A percentile compares a stretch with the other conserved stretches of the same genome.
phyloP scores from a whole-genome alignment of 2,329 filamentous ascomycete species.

The Pseudocercospora cruenta region DNA sequence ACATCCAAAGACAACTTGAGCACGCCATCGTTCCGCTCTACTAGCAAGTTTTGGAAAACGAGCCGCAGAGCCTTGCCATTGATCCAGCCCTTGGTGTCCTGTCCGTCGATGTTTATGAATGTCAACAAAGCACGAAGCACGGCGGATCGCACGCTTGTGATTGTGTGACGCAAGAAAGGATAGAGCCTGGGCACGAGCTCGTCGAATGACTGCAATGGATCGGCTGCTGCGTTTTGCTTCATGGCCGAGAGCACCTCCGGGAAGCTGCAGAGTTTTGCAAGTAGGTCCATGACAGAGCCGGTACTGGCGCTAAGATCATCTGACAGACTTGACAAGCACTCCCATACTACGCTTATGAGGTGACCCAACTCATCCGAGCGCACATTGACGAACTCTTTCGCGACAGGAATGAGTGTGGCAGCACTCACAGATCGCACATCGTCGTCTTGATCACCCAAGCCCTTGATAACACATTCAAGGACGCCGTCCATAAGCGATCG shows the following conservation, averaged over 20 bases:
- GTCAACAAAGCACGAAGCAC: conserved; percentile 91
- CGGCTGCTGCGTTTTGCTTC: conserved; percentile 82
- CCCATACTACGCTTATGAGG: conserved; percentile 94
- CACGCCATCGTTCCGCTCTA: conserved; percentile 85
- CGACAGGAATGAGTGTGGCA: conserved; percentile 94
- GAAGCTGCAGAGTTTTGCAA: conserved; percentile 94
- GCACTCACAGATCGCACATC: conserved; percentile 97
- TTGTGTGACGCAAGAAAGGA: conserved; percentile 94
- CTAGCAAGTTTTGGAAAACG: conserved; percentile 91
- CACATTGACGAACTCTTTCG: conserved; percentile 88
- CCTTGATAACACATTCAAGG: conserved; percentile 90
- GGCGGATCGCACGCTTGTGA: conserved; percentile 90
- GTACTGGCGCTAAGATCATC: conserved; percentile 97
- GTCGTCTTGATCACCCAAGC: conserved; percentile 85
- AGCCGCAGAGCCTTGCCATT: conserved; percentile 85
- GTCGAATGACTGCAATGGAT: conserved; percentile 87
- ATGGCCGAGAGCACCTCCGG: conserved; percentile 90
- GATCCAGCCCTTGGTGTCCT: conserved; percentile 84
- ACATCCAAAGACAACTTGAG: conserved; percentile 82
- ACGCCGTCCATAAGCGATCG: conserved; percentile 88
- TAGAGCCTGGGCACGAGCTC: conserved; percentile 91
- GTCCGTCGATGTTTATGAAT: conserved; percentile 83
- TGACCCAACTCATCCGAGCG: conserved; percentile 75
- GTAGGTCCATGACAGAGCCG: conserved; percentile 95
- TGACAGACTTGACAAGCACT: conserved; percentile 92